Evolutionary conservation across 2,329 filamentous ascomycete genomes (phyloP).

Genomic region (Ophiostoma montium): DNA sequence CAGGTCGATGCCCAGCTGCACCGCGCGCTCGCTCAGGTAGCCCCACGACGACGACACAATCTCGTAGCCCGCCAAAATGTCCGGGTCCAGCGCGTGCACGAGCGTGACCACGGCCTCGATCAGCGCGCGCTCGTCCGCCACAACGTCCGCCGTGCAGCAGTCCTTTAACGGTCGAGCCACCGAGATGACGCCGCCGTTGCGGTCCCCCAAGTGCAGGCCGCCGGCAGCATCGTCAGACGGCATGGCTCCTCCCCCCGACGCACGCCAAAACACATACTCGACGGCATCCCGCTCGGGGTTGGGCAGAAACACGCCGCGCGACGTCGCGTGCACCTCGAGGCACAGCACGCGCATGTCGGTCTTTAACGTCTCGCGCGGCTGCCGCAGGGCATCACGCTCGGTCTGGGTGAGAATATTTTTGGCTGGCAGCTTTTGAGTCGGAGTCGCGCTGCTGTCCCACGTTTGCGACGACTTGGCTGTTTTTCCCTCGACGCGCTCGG

Average conservation of each 20-base stretch:
- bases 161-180: slow-evolving; percentile 43
- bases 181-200: slow-evolving; percentile 54
- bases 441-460: neutral
- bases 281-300: slow-evolving; percentile 87
- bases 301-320: slow-evolving; percentile 62
- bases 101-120: slow-evolving; percentile 78
- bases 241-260: slow-evolving; percentile 34
- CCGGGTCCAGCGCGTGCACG: slow-evolving; percentile 72
- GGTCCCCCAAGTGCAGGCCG: slow-evolving; percentile 23
- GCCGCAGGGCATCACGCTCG: neutral
- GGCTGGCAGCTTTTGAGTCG: neutral
- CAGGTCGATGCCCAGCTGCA: slow-evolving; percentile 74
- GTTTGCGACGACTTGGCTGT: slow-evolving; percentile 12
- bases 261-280: slow-evolving; percentile 81
- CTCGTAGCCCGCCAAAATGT: slow-evolving; percentile 89
- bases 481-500: slow-evolving; percentile 20
- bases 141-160: slow-evolving; percentile 51
- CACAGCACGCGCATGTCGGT: slow-evolving; percentile 98
- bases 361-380: neutral
- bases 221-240: neutral
- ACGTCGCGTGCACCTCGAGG: slow-evolving; percentile 83
- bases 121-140: slow-evolving; percentile 74
- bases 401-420: neutral
- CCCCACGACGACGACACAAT: slow-evolving; percentile 92
- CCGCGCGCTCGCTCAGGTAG: slow-evolving; percentile 81